Conservation (phyloP, 2,329 filamentous ascomycete genomes). For the Cladosporium sp. region DNA sequence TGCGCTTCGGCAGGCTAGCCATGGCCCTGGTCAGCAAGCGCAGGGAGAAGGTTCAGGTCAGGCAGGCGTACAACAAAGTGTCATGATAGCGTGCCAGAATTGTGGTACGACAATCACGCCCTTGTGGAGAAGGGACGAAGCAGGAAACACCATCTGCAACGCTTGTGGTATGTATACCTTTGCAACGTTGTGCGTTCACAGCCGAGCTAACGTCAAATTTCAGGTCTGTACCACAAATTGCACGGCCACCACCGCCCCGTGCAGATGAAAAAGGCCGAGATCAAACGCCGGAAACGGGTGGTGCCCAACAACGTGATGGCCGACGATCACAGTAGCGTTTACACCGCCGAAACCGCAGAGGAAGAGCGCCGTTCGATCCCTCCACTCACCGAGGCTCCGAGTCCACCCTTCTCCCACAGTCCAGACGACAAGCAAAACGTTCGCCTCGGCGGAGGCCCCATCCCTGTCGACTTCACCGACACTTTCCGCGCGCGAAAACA, state of each 20-base stretch:
- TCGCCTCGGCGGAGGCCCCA: constrained; percentile 27
- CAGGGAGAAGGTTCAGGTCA: constrained; percentile 16
- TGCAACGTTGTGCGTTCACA: background rate
- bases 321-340: constrained; percentile 24
- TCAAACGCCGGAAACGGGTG: constrained; percentile 92
- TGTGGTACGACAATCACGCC: constrained; percentile 96
- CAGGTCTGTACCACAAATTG: constrained; percentile 93
- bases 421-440: constrained; percentile 13
- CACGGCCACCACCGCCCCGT: constrained; percentile 91
- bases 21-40: constrained; percentile 10
- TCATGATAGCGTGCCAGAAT: constrained; percentile 92
- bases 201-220: constrained; percentile 21
- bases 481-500: constrained; percentile 24
- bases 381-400: constrained; percentile 3
- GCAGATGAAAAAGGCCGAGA: constrained; percentile 98
- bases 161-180: constrained; percentile 72
- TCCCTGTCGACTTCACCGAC: constrained; percentile 41
- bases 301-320: constrained; percentile 69
- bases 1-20: constrained; percentile 49
- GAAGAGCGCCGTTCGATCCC: constrained; percentile 16
- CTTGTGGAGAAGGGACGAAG: constrained; percentile 90
- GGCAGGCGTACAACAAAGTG: constrained; percentile 43
- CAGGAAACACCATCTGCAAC: constrained; percentile 96
- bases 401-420: constrained; percentile 13
- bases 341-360: constrained; percentile 12